Percentiles rank a stretch among this genome's conserved stretches.
Evolutionary conservation across 2,329 filamentous ascomycete genomes (phyloP).

Genomic region (Didymella arachidicola): DNA sequence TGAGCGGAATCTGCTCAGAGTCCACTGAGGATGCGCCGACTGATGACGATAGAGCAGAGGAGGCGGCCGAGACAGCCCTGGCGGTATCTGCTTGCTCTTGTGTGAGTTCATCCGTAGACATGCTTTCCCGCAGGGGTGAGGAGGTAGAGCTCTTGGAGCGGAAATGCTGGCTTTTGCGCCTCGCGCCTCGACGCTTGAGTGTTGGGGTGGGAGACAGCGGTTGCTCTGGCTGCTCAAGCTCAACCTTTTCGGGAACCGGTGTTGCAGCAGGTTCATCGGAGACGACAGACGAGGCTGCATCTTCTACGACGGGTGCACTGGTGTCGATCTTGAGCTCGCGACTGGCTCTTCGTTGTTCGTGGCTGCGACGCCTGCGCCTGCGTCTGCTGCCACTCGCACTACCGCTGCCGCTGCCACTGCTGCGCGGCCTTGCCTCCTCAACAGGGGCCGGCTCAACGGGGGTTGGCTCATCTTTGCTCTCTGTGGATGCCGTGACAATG

Average conservation of each 20-base stretch:
- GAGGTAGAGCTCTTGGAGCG: constrained; percentile 52
- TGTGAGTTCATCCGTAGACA: constrained; percentile 32
- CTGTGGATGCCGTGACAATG: constrained; percentile 35
- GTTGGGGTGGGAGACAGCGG: constrained; percentile 41
- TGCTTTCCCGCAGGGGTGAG: constrained; percentile 38
- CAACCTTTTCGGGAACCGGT: constrained; percentile 22
- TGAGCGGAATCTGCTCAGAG: constrained; percentile 41
- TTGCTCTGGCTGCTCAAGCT: constrained; percentile 23
- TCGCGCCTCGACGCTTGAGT: constrained; percentile 49
- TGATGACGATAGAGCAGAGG: constrained; percentile 48
- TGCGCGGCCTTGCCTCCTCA: constrained; percentile 29
- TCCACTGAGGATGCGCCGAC: constrained; percentile 45
- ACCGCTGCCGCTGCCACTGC: constrained; percentile 35
- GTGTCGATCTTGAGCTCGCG: constrained; percentile 35
- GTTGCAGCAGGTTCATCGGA: constrained; percentile 33
- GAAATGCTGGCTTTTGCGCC: constrained; percentile 48
- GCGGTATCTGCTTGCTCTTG: constrained; percentile 25
- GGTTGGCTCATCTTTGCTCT: constrained; percentile 28
- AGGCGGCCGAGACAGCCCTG: constrained; percentile 38
- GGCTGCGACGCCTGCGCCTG: constrained; percentile 38
- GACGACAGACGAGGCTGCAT: constrained; percentile 26
- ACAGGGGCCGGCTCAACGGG: constrained; percentile 22
- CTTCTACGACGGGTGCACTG: neutral
- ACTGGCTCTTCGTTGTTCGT: constrained; percentile 12
- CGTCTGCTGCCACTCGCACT: constrained; percentile 38